Evolutionary conservation across 306 rosid genomes (phyloP).

Genomic region (Sicyos baderoa): DNA sequence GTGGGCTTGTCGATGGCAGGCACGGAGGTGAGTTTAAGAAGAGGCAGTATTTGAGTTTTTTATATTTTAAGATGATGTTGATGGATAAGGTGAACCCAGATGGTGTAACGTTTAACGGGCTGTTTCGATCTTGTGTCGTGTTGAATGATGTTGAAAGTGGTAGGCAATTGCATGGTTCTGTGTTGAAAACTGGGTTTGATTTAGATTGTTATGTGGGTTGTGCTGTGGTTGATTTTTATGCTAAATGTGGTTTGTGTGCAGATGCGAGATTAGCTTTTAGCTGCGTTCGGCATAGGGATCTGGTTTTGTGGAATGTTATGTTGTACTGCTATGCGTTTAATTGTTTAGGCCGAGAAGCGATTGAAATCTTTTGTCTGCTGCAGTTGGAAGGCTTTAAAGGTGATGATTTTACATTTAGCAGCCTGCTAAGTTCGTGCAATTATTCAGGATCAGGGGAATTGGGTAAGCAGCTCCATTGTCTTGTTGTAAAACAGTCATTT

Average conservation of each 20-base stretch:
- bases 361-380: constrained; percentile 41
- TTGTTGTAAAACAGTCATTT: constrained; percentile 36
- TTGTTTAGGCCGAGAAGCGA: constrained; percentile 35
- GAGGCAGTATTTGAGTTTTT: constrained; percentile 25
- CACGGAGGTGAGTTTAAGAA: constrained; percentile 14
- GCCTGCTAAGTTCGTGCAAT: constrained; percentile 39
- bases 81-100: constrained; percentile 43
- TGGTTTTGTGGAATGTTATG: constrained; percentile 80
- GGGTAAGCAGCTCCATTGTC: constrained; percentile 50
- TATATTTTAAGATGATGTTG: constrained; percentile 53
- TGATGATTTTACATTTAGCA: constrained; percentile 63
- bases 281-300: constrained; percentile 33
- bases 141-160: constrained; percentile 40
- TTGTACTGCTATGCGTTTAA: constrained; percentile 48
- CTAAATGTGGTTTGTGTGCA: constrained; percentile 45
- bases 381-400: constrained; percentile 33
- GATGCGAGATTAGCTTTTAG: constrained; percentile 48
- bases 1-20: constrained; percentile 32
- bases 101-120: constrained; percentile 40
- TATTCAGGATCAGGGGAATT: constrained; percentile 27
- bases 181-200: constrained; percentile 44
- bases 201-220: constrained; percentile 53
- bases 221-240: constrained; percentile 48
- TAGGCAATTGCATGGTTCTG: constrained; percentile 52
- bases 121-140: constrained; percentile 43